These are phyloP conservation scores for Salix purpurea DNA, from an alignment of 345 rosid species.

Conservation along the genomic window DNA sequence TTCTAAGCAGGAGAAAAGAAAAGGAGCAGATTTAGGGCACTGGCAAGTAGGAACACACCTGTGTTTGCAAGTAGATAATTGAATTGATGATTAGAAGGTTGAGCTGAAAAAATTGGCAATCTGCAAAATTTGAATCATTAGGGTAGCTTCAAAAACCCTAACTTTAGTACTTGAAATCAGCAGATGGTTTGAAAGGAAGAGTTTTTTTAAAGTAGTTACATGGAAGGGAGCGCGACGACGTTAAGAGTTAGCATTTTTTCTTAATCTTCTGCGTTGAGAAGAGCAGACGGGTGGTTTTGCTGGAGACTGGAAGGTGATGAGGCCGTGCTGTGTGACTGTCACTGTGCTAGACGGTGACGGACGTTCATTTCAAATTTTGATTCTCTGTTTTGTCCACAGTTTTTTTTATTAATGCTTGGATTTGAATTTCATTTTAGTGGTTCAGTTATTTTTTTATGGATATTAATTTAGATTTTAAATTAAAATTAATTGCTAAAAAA, in stretches of 20 bases:
- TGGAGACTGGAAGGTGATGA: too few relatives aligned
- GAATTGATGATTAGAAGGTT: neutral
- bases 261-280: neutral
- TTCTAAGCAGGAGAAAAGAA: neutral
- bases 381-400: too few relatives aligned
- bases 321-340: too few relatives aligned
- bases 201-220: slow-evolving; percentile 4
- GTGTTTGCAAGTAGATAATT: neutral
- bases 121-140: neutral
- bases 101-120: neutral
- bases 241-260: slow-evolving; percentile 15
- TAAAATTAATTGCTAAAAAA: too few relatives aligned
- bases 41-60: neutral
- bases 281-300: neutral
- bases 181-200: neutral
- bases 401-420: too few relatives aligned
- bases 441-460: too few relatives aligned
- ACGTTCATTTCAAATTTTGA: too few relatives aligned
- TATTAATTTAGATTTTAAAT: too few relatives aligned
- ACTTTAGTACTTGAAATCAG: neutral
- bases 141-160: neutral
- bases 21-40: neutral
- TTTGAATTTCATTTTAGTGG: too few relatives aligned
- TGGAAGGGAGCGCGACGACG: slow-evolving; percentile 11
- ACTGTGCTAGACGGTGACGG: too few relatives aligned